Evolutionary conservation across 306 rosid genomes (phyloP).

Genomic region (Medicago ruthenica): DNA sequence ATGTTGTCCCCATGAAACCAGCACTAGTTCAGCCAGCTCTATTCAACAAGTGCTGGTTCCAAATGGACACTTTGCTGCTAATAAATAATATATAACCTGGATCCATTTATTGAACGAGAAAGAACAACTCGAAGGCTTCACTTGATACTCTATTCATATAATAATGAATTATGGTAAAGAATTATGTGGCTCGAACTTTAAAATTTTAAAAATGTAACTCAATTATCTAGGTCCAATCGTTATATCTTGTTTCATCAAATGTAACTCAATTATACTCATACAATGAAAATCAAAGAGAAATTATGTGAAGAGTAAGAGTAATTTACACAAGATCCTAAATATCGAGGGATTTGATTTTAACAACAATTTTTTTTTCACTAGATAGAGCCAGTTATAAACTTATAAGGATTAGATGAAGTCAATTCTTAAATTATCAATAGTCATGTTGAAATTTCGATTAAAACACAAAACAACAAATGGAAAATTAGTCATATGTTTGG

Average conservation of each 20-base stretch:
- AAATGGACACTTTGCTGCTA: neutral
- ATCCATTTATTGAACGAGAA: neutral
- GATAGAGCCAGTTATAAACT: too few species aligned
- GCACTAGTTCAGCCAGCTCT: neutral
- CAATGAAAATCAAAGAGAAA: too few species aligned
- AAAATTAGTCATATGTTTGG: neutral
- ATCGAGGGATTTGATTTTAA: too few species aligned
- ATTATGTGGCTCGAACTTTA: neutral
- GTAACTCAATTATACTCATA: too few species aligned
- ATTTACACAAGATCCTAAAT: too few species aligned
- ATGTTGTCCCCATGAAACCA: neutral
- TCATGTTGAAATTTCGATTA: conserved; percentile 17
- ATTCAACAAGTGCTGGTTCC: neutral
- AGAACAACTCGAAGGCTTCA: neutral
- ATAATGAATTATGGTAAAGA: neutral
- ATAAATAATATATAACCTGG: neutral
- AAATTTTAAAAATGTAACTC: neutral
- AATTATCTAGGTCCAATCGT: too few species aligned
- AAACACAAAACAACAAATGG: neutral
- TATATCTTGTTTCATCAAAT: too few species aligned
- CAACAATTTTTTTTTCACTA: too few species aligned
- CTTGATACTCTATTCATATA: neutral
- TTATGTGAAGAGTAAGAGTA: too few species aligned
- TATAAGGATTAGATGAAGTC: too few species aligned
- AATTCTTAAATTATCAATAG: too few species aligned